Conservation (phyloP, 371 early-diverging fungal species). For the Mortierella sp. region DNA sequence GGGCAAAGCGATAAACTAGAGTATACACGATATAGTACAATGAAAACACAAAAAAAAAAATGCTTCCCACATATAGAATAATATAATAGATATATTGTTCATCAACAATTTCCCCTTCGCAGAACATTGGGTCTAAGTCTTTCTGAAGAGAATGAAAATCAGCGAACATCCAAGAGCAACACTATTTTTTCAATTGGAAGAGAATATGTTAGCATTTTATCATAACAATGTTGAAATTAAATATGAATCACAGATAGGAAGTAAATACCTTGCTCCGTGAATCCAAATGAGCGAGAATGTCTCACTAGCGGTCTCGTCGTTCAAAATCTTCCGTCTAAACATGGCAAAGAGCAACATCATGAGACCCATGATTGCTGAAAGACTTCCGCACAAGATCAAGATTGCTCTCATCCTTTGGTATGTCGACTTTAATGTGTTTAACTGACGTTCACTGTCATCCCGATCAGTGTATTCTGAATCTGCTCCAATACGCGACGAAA, state of each 20-base stretch:
- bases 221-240: not conserved
- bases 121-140: constrained; percentile 20
- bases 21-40: constrained; percentile 24
- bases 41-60: not conserved
- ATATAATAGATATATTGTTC: not conserved
- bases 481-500: constrained; percentile 48
- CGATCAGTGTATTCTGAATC: constrained; percentile 52
- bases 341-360: constrained; percentile 57
- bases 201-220: not conserved
- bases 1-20: not conserved
- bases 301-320: constrained; percentile 41
- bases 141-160: constrained; percentile 55
- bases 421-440: constrained; percentile 53
- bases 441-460: constrained; percentile 54
- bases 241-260: not conserved
- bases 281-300: constrained; percentile 54
- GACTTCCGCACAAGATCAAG: constrained; percentile 51
- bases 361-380: constrained; percentile 51
- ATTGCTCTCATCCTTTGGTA: constrained; percentile 54
- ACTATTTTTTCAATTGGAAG: constrained; percentile 17
- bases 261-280: constrained; percentile 49
- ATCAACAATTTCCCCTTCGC: not conserved
- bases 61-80: not conserved
- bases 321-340: constrained; percentile 41
- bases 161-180: constrained; percentile 53